Percentiles rank a stretch among this genome's conserved stretches.
phyloP scores from a whole-genome alignment of 2,329 filamentous ascomycete species.

The Thielaviopsis cerberus region DNA sequence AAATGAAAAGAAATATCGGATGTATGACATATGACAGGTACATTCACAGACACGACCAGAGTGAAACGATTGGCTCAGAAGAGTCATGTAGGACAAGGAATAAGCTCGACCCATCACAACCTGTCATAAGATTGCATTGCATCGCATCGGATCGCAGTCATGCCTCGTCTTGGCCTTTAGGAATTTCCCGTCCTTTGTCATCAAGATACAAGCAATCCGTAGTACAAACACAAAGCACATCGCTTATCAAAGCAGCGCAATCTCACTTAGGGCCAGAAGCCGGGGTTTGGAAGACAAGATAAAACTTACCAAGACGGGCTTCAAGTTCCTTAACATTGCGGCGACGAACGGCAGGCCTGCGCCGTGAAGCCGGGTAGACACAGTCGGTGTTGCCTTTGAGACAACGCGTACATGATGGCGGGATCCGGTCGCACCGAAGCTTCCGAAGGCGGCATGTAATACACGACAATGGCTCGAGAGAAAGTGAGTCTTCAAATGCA shows the following conservation, averaged over 20 bases:
- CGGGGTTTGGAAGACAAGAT: not conserved
- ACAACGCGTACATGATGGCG: constrained; percentile 67
- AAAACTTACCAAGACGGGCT: constrained; percentile 53
- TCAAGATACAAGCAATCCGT: too few species aligned
- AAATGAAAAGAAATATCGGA: not conserved
- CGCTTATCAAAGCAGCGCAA: not conserved
- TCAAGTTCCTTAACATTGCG: constrained; percentile 83
- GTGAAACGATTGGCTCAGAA: not conserved
- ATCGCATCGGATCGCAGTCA: not conserved
- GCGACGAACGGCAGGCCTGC: constrained; percentile 74
- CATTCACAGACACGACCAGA: not conserved
- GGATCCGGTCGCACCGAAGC: constrained; percentile 66
- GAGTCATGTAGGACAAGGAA: not conserved
- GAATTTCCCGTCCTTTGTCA: not conserved
- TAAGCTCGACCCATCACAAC: not conserved
- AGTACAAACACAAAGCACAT: not conserved
- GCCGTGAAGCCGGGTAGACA: constrained; percentile 71
- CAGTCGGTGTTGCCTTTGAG: constrained; percentile 56
- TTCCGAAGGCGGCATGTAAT: constrained; percentile 71
- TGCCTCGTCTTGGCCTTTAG: not conserved
- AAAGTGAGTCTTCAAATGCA: constrained; percentile 4
- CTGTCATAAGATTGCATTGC: not conserved
- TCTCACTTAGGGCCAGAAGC: too few species aligned
- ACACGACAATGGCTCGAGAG: constrained; percentile 46
- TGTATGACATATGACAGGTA: not conserved